A percentile compares a stretch with the other conserved stretches of the same genome.
Evolutionary conservation across 2,329 filamentous ascomycete genomes (phyloP).

Genomic region (Boeremia exigua): DNA sequence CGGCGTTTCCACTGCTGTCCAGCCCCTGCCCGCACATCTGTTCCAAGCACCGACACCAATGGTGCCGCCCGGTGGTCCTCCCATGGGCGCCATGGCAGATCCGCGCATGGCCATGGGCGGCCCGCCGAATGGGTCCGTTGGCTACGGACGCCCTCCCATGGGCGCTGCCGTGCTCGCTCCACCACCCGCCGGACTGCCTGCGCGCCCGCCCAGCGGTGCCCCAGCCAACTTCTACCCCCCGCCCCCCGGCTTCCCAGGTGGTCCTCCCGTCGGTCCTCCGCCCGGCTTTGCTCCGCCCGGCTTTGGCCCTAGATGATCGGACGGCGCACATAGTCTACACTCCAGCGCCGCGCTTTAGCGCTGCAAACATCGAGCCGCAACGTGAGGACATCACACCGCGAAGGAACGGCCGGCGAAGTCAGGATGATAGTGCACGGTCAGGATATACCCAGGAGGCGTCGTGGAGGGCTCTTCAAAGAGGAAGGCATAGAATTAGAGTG

Average conservation of each 20-base stretch:
- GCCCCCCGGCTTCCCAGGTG: slow-evolving; percentile 36
- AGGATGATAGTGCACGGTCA: not conserved
- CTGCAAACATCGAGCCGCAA: not conserved
- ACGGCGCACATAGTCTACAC: not conserved
- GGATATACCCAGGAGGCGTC: not conserved
- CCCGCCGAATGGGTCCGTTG: slow-evolving; percentile 50
- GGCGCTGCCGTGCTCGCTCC: slow-evolving; percentile 50
- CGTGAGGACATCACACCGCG: not conserved
- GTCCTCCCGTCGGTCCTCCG: slow-evolving; percentile 17
- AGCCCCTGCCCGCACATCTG: slow-evolving; percentile 76
- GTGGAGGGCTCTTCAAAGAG: not conserved
- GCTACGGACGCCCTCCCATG: slow-evolving; percentile 37
- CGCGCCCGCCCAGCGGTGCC: slow-evolving; percentile 72
- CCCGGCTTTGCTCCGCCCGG: slow-evolving; percentile 24
- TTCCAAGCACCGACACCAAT: slow-evolving; percentile 53
- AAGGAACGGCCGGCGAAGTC: no score
- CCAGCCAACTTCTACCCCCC: slow-evolving; percentile 44
- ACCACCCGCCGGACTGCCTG: slow-evolving; percentile 42
- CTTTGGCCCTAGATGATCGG: slow-evolving; percentile 15
- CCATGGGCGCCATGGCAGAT: slow-evolving; percentile 52
- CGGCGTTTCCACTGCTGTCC: slow-evolving; percentile 83
- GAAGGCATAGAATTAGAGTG: not conserved
- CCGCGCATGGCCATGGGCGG: slow-evolving; percentile 40
- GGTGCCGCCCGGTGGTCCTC: slow-evolving; percentile 34
- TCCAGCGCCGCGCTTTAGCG: slow-evolving; percentile 2